Base-by-base conservation (phyloP, 1,139 yeast genomes). In the Suhomyces chickasaworum region DNA sequence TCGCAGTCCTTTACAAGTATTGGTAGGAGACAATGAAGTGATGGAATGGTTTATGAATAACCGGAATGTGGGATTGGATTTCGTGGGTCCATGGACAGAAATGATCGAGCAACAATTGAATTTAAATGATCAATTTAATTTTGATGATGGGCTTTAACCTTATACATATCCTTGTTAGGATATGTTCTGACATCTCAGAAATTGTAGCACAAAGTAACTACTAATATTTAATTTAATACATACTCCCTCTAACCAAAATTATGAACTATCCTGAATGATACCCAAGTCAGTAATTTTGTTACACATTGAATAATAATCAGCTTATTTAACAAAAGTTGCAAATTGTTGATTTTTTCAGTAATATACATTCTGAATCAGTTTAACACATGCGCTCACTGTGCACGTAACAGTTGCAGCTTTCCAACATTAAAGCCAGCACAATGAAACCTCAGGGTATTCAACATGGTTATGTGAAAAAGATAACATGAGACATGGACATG, bases 31-130 rank as follows among this genome's bases (percentile, higher is more conserved):
- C 36, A 81, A 79, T 46, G 85, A 83, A 43, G 80, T 84, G 10
- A 79, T 83, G 63, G 87, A 84, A 48, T 85, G 89, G 87, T 87
- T 88, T 58, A 72, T 83, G 45, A 81, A 78, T 56, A 83, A 84
- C 55, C 77, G 75, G 41, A 68, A 72, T 44, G 83, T 87, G 32
- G 96, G 96, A 16, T 71, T 89, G 45, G 95, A 88, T 50, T 89
- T 89, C 56, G 96, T 88, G 30, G 96, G 87, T 37, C 95, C 95
- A 3, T 85, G 95, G 83, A 86, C 95, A 7, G 91, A 86, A 60
- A 85, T 86, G 77, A 80, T 89, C 44, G 96, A 88, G 60, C 88
- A 84, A 53, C 78, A 73, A 50, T 65, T 75, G 54, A 68, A 48
- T n/a, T 60, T 64, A 10, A 69, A 68, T 45, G 74, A 67, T 35